Conservation (phyloP, 1,284 basidiomycete genomes). For the Exobasidium cylindrosporum region DNA sequence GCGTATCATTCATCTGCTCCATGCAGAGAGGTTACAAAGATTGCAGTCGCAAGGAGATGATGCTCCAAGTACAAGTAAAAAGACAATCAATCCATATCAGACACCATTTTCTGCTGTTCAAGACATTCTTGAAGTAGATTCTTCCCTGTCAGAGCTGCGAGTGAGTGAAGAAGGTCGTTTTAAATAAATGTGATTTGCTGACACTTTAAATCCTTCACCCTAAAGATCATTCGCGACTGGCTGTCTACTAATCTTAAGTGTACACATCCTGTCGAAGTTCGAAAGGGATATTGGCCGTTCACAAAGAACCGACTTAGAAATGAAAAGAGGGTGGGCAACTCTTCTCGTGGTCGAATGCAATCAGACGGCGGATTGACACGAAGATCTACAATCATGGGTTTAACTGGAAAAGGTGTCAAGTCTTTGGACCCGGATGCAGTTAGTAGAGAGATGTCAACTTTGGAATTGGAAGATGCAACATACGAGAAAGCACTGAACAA, state of each 20-base stretch:
- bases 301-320: conserved; percentile 49
- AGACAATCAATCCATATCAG: conserved; percentile 35
- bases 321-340: conserved; percentile 33
- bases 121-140: conserved; percentile 34
- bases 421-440: conserved; percentile 50
- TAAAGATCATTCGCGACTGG: conserved; percentile 48
- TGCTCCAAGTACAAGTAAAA: not conserved
- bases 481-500: conserved; percentile 74
- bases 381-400: not conserved
- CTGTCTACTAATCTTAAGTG: conserved; percentile 19
- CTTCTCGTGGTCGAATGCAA: not conserved
- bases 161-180: conserved; percentile 1
- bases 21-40: conserved; percentile 8
- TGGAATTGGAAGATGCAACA: conserved; percentile 50
- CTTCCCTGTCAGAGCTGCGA: conserved; percentile 43
- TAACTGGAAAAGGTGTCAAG: conserved; percentile 32
- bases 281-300: conserved; percentile 52
- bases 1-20: conserved; percentile 14
- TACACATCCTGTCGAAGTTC: conserved; percentile 44
- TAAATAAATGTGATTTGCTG: conserved; percentile 9
- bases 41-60: not conserved
- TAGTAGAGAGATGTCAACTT: conserved; percentile 30
- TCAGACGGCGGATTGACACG: not conserved
- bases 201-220: not conserved
- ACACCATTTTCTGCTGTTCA: conserved; percentile 49